A percentile compares a stretch with the other conserved stretches of the same genome.
Evolutionary conservation across 192 early-diverging fungal species (phyloP).

Genomic region (Linnemannia zychae): DNA sequence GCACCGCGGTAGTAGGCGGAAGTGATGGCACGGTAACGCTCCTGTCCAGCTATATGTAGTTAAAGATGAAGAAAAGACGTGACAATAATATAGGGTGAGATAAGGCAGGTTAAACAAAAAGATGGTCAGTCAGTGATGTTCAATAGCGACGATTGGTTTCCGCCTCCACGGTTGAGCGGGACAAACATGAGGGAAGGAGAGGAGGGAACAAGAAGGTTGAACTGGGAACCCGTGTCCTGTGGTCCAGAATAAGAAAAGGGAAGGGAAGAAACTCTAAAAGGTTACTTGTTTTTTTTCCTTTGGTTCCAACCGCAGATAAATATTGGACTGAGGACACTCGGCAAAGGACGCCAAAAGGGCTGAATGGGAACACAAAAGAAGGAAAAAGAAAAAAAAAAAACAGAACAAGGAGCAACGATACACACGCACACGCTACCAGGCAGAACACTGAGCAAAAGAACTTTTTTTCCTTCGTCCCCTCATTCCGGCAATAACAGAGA

Average conservation of each 20-base stretch:
- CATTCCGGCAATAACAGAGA: slow-evolving; percentile 1
- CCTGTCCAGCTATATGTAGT: slow-evolving; percentile 66
- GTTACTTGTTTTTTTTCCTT: background rate
- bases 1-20: slow-evolving; percentile 95
- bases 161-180: too few relatives aligned
- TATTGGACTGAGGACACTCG: background rate
- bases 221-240: slow-evolving; percentile 33
- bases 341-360: slow-evolving; percentile 6
- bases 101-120: slow-evolving; percentile 15
- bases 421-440: slow-evolving; percentile 47
- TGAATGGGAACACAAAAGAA: slow-evolving; percentile 33
- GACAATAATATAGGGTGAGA: background rate
- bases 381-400: slow-evolving; percentile 9
- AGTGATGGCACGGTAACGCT: slow-evolving; percentile 90
- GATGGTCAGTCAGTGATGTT: background rate
- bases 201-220: slow-evolving; percentile 23
- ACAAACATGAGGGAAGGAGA: slow-evolving; percentile 4
- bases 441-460: slow-evolving; percentile 39
- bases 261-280: slow-evolving; percentile 1
- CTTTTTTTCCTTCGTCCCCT: slow-evolving; percentile 13
- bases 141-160: background rate
- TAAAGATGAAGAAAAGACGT: background rate
- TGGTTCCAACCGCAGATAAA: slow-evolving; percentile 4
- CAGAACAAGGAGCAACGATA: background rate
- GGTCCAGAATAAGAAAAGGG: slow-evolving; percentile 7